These are phyloP conservation scores for Stagonosporopsis cucurbitacearum DNA, from an alignment of 2,329 filamentous ascomycete species.

Conservation along the genomic window DNA sequence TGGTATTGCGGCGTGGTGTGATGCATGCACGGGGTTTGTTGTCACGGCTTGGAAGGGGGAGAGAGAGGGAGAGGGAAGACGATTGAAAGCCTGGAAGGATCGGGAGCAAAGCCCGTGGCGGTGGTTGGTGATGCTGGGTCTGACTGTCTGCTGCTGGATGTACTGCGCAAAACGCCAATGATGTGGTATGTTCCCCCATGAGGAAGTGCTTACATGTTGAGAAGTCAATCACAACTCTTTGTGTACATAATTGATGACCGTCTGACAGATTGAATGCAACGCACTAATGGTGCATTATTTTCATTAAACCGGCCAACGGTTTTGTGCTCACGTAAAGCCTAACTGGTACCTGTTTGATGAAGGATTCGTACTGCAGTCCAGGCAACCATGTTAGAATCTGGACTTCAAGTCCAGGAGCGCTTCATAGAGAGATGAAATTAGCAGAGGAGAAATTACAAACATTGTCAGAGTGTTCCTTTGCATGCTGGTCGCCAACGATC, in stretches of 20 bases:
- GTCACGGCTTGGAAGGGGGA: not conserved
- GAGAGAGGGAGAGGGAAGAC: too few species aligned
- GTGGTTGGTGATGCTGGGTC: not conserved
- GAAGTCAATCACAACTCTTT: not conserved
- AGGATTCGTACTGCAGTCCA: not conserved
- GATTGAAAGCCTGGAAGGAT: not conserved
- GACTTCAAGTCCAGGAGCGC: not conserved
- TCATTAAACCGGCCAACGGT: not conserved
- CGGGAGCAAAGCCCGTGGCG: not conserved
- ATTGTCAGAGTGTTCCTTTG: not conserved
- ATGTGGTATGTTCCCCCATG: not conserved
- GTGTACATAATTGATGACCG: too few species aligned
- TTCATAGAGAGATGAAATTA: not conserved
- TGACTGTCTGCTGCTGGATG: not conserved
- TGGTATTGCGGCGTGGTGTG: not conserved
- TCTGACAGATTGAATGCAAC: not conserved
- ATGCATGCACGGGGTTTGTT: conserved; percentile 10
- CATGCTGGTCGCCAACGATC: too few species aligned
- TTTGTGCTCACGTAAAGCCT: not conserved
- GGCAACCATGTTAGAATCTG: not conserved
- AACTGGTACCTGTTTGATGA: not conserved
- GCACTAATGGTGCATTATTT: not conserved
- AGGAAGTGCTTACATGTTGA: not conserved
- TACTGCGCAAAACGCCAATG: not conserved
- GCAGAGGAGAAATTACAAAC: not conserved